A percentile compares a stretch with the other conserved stretches of the same genome.
Evolutionary conservation across 164 flowering plant species (phyloP).

Genomic region (Vitis rupestris): DNA sequence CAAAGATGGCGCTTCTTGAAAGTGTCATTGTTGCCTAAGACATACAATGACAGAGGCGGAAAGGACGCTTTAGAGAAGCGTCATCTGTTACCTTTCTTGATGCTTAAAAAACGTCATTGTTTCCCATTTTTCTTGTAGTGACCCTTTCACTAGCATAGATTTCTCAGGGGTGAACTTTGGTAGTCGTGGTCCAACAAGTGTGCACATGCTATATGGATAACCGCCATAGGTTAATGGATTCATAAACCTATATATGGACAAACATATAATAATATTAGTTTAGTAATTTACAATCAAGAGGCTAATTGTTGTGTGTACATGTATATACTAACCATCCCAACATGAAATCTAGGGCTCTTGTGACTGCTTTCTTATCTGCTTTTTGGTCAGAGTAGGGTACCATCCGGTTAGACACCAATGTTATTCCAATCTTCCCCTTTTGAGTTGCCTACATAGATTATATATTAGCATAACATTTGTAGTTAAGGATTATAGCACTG

Average conservation of each 20-base stretch:
- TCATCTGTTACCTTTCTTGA: too few species aligned
- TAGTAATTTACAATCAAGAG: too few species aligned
- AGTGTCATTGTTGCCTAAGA: too few species aligned
- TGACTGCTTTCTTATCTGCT: conserved; percentile 3
- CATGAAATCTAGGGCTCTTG: conserved; percentile 23
- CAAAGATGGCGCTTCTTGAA: too few species aligned
- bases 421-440: conserved; percentile 21
- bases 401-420: not conserved
- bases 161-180: conserved; percentile 11
- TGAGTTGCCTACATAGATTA: conserved; percentile 9
- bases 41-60: too few species aligned
- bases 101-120: too few species aligned
- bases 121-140: too few species aligned
- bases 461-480: too few species aligned
- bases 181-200: conserved; percentile 3
- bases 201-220: conserved; percentile 7
- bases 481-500: too few species aligned
- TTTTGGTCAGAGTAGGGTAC: not conserved
- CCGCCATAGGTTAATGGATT: conserved; percentile 13
- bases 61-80: too few species aligned
- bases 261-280: too few species aligned
- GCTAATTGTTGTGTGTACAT: too few species aligned
- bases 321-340: conserved; percentile 20
- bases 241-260: conserved; percentile 4
- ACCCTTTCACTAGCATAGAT: conserved; percentile 5